Percentiles rank a stretch among this genome's conserved stretches.
phyloP scores from a whole-genome alignment of 768 basidiomycete species.

The Collybiopsis confluens region DNA sequence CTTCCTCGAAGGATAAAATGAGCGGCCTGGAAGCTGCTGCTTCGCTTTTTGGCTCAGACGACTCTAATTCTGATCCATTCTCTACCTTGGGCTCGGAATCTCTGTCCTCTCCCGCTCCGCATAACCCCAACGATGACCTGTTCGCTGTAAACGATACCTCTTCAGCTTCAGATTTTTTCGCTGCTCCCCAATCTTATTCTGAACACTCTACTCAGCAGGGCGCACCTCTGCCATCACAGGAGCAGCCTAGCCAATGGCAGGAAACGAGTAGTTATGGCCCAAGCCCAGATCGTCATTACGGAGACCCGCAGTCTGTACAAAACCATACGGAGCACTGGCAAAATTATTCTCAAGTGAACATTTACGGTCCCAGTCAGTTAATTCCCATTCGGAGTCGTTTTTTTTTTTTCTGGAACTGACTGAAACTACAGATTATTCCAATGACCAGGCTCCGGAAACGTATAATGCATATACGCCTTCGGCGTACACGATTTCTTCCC shows the following conservation, averaged over 20 bases:
- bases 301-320: background rate
- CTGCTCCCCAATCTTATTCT: background rate
- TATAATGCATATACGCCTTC: background rate
- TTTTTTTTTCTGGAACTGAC: background rate
- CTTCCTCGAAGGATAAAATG: conserved; percentile 31
- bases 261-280: conserved; percentile 4
- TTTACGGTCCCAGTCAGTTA: background rate
- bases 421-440: background rate
- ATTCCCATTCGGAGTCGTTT: too few species aligned
- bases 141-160: conserved; percentile 11
- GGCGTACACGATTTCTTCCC: background rate
- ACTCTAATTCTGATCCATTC: conserved; percentile 60
- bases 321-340: conserved; percentile 1
- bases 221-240: background rate
- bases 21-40: conserved; percentile 73
- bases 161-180: conserved; percentile 7
- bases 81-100: conserved; percentile 46
- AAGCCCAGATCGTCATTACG: background rate
- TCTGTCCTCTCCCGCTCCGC: conserved; percentile 18
- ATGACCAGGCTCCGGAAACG: conserved; percentile 1
- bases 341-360: background rate
- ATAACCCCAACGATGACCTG: conserved; percentile 16
- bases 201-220: background rate
- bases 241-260: background rate
- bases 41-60: conserved; percentile 71